These are phyloP conservation scores for Tolypocladium amazonense DNA, from an alignment of 2,329 filamentous ascomycete species.

Conservation along the genomic window DNA sequence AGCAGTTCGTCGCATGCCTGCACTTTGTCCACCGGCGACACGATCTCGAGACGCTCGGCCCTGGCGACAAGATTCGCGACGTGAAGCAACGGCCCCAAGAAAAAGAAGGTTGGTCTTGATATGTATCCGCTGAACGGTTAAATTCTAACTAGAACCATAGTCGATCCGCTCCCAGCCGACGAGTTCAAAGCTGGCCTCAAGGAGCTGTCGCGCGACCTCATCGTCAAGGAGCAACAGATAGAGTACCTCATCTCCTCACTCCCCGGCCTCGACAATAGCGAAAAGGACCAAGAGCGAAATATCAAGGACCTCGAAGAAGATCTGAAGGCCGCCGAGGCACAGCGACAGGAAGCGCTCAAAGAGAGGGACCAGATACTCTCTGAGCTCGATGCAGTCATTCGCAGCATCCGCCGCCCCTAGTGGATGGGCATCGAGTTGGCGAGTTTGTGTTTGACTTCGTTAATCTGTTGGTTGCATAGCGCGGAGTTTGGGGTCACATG, in stretches of 20 bases:
- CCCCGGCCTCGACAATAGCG: constrained; percentile 68
- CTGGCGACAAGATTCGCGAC: constrained; percentile 48
- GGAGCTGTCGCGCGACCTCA: constrained; percentile 66
- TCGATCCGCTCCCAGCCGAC: constrained; percentile 51
- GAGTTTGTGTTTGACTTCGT: neutral
- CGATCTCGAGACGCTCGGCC: constrained; percentile 48
- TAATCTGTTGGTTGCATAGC: constrained; percentile 9
- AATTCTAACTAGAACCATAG: constrained; percentile 21
- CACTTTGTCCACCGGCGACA: constrained; percentile 60
- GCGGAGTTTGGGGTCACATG: constrained; percentile 13
- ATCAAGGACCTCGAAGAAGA: constrained; percentile 57
- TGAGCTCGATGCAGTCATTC: constrained; percentile 50
- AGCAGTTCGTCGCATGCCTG: constrained; percentile 57
- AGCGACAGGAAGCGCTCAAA: constrained; percentile 51
- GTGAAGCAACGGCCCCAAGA: constrained; percentile 42
- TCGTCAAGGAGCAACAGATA: constrained; percentile 75
- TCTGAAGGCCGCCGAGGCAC: constrained; percentile 49
- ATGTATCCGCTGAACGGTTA: neutral
- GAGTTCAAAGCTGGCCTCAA: constrained; percentile 57
- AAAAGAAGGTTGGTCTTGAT: constrained; percentile 32
- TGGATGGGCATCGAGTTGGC: neutral
- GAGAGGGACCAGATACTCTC: constrained; percentile 52
- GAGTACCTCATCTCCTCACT: constrained; percentile 65
- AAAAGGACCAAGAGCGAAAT: constrained; percentile 61
- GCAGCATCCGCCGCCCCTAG: constrained; percentile 49